These are phyloP conservation scores for Zalerion maritima DNA, from an alignment of 495 filamentous ascomycete species.

Conservation along the genomic window DNA sequence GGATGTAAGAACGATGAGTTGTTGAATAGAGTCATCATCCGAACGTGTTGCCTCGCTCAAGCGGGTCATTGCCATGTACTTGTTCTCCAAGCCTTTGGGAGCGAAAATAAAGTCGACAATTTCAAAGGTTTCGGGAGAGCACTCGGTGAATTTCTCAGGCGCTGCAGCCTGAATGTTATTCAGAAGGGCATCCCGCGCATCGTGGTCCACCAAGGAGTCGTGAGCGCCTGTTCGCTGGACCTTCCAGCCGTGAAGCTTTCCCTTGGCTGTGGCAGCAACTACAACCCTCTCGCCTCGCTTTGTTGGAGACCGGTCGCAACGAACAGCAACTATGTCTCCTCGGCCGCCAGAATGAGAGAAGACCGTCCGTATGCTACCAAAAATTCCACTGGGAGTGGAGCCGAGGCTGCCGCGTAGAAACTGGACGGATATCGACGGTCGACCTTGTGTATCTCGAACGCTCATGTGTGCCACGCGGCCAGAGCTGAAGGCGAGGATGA, in stretches of 20 bases:
- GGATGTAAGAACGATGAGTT: conserved; percentile 26
- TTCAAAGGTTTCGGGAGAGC: conserved; percentile 26
- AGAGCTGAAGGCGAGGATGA: conserved; percentile 66
- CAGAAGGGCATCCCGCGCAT: conserved; percentile 21
- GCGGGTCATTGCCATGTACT: conserved; percentile 25
- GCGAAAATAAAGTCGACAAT: conserved; percentile 34
- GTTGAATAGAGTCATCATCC: conserved; percentile 28
- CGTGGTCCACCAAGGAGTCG: conserved; percentile 35
- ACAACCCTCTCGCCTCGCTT: conserved; percentile 75
- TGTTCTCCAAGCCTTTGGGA: conserved; percentile 25
- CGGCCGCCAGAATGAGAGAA: conserved; percentile 49
- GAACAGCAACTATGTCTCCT: conserved; percentile 64
- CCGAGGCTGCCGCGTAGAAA: conserved; percentile 49
- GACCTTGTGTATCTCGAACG: conserved; percentile 70
- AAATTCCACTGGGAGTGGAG: conserved; percentile 42
- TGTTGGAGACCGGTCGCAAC: conserved; percentile 47
- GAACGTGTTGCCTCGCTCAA: conserved; percentile 22
- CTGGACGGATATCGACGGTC: conserved; percentile 58
- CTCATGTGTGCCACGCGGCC: conserved; percentile 77
- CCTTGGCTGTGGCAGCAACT: conserved; percentile 58
- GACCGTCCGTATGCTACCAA: conserved; percentile 62
- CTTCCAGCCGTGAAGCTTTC: conserved; percentile 70
- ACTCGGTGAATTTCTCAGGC: too few relatives aligned
- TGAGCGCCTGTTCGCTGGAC: conserved; percentile 66
- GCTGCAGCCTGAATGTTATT: conserved; percentile 14